Conservation (phyloP, 202 grass and related monocot species). For the Panicum virgatum region DNA sequence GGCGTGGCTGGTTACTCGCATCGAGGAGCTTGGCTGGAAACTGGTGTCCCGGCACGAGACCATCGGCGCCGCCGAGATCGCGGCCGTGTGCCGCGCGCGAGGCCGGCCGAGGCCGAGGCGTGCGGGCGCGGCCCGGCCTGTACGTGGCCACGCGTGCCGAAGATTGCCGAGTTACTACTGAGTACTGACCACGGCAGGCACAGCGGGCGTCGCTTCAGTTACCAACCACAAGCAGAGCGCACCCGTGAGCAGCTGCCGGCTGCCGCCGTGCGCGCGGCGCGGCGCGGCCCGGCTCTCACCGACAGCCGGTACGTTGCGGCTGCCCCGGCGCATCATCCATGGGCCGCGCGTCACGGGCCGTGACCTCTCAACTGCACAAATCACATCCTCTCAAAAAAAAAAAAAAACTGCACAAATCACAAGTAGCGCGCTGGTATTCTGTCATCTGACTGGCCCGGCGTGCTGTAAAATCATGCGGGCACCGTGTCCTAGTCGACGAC, state of each 20-base stretch:
- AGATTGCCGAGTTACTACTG: not conserved
- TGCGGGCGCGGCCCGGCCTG: not conserved
- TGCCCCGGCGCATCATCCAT: not conserved
- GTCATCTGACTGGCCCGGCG: not conserved
- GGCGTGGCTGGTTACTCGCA: not conserved
- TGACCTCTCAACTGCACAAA: not conserved
- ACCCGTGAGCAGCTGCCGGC: no score
- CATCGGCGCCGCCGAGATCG: constrained; percentile 8
- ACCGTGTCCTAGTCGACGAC: not conserved
- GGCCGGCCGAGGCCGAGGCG: not conserved
- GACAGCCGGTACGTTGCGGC: not conserved
- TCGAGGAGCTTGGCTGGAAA: not conserved
- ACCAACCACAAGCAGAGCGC: not conserved
- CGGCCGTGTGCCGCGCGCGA: constrained; percentile 7
- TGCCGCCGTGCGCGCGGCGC: not conserved
- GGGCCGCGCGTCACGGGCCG: not conserved
- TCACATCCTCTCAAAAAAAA: no score
- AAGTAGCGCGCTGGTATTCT: not conserved
- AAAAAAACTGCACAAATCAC: no score
- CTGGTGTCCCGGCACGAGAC: not conserved
- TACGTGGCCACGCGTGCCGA: not conserved
- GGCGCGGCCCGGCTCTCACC: no score
- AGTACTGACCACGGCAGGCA: no score
- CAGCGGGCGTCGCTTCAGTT: no score
- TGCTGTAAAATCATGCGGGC: not conserved